Base-by-base conservation (phyloP, 345 rosid genomes). In the Diplotaxis tenuifolia region DNA sequence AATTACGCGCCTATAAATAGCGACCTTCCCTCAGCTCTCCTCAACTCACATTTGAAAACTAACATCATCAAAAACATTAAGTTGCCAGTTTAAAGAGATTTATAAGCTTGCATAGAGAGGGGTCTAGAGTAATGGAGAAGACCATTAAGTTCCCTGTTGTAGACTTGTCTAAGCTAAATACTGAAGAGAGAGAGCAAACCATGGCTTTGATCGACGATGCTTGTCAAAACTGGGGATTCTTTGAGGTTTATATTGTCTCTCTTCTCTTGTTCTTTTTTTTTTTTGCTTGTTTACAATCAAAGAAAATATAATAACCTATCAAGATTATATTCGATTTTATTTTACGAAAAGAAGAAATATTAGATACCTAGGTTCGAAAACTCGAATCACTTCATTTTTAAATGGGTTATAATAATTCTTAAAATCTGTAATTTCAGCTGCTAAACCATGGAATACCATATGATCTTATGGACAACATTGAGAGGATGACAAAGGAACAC, bases 221-320 rank as follows among this genome's bases (percentile, higher is more conserved):
- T 65, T 90, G 96, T 62, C 89, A 83, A 73, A 86, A 87, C 14
- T 91, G 95, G 91, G 97, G 95, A 9, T 91, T 88, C 85, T 91
- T 91, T 79, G 89, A 91, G 95, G 97, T 91, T 63, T n/a, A n/a
- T n/a, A 47, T 21, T 31, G 20, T 42, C 38, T 56, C 36, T 54
- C 40, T 57, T 42, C 50, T 9, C 19, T 71, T 20, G 9, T 55
- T 23, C 11, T n/a, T 57, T 15, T 3, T 50, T 18, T 40, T 10
- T 34, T 38, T 38, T 38, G 10, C n/a, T 18, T 19, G 20, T 16
- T 49, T 49, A 1, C 8, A 18, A 7, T 52, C 10, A 52, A 52
- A 52, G 25, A 52, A 6, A 60, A 10, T 5, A n/a, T n/a, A n/a
- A n/a, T n/a, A n/a, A n/a, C n/a, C 5, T n/a, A 23, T 22, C 10